Evolutionary conservation across 176 grass and related monocot genomes (phyloP), one percentile per base, ranked within the genome.

Genomic region (Tillandsia fasciculata): DNA sequence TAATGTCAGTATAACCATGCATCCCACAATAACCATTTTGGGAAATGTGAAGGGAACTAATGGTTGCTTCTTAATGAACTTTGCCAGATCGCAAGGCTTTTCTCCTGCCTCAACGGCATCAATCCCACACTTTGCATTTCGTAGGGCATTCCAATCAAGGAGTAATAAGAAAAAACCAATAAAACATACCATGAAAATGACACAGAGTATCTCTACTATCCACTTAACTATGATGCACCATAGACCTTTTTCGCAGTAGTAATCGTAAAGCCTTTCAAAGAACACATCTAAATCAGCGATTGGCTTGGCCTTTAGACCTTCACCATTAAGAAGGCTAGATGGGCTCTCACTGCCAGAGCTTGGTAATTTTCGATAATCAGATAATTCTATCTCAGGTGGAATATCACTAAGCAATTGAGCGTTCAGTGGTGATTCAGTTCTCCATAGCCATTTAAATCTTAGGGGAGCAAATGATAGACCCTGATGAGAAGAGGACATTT

Each of bases 221-320:
- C 87, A 99, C 81, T 99, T 99, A 28, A 75, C 87, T 65, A 93
- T 49, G 49, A 99, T 99, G 72, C 90, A 99, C 51, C 87, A 81
- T 17, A 99, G 84, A 74, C 89, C 94, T 77, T 99, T 99, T 71
- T 88, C 80, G 2, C 87, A 88, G 74, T 90, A 99, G 70, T 99
- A 99, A 74, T 79, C 82, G 18, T 99, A 99, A 69, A 99, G 84
- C 64, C 90, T 84, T 74, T 81, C 87, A 26, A 99, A 90, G 77
- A 99, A 99, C 51, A 99, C 83, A 74, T 99, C 94, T 74, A 99
- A 56, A 74, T 99, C 87, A 59, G 80, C 67, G 48, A 99, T 99
- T 0, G 76, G 87, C 71, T 93, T 78, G 33, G 74, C 74, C 51
- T 87, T 83, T 77, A 79, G 14, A 9, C 75, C 71, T 78, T 93